Base-by-base conservation (phyloP, 1,139 yeast species). In the Candida sanyaensis region DNA sequence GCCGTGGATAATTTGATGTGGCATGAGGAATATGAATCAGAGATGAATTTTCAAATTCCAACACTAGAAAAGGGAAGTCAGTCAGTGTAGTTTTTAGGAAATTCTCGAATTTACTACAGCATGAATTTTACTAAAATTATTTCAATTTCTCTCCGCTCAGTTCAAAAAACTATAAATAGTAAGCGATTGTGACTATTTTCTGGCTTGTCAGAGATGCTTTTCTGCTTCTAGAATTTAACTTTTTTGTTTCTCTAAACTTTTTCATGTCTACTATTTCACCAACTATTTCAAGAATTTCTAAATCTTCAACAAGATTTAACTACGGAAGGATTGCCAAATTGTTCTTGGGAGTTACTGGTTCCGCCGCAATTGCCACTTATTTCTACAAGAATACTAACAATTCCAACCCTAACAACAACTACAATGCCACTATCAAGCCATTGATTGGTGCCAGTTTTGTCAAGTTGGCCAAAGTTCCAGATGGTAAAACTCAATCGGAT, bases 401-500 rank as follows among this genome's bases (percentile, higher is more conserved):
- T 38, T 9, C 34, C 51, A 21, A 53, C 45, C 41, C 50, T 29
- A 42, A 50, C 42, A 50, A 50, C 43, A 50, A 52, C 44, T 52
- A 54, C 37, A 48, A 45, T 30, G 50, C 44, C 38, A 53, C 53
- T 44, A 57, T 49, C 28, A 48, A 50, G 27, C 44, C 51, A 17
- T 48, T 48, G 26, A 23, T 60, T 38, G 69, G 62, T 6, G 55
- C 64, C 27, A 60, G 61, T 13, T 44, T 56, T 34, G 50, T 60
- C 42, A 58, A 64, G 48, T 47, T 46, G 6, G 73, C 74, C 8
- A 50, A 42, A 37, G 51, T 52, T 54, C 72, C 57, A 60, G 47
- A 54, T 9, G 64, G 63, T 9, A 66, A 77, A 56, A 59, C 69
- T 6, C 65, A 59, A 45, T 73, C 73, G 12, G 90, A 87, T 54